Conservation (phyloP, 768 basidiomycete species). For the Phanerochaete sordida region DNA sequence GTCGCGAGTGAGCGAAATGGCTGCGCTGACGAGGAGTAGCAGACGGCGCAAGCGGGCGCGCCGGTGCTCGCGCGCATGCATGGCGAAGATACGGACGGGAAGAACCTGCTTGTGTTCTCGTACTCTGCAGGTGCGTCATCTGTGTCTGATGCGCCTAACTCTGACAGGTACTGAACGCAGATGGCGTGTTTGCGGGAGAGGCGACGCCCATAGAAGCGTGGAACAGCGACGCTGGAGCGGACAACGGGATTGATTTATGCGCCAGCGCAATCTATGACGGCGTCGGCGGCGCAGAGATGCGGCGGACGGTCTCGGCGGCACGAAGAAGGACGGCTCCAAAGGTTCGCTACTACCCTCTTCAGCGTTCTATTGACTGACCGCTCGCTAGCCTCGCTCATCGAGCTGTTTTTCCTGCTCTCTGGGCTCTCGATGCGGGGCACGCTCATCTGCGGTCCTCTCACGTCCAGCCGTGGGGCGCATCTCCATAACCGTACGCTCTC, state of each 20-base stretch:
- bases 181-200: neutral
- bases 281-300: too few species aligned
- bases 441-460: conserved; percentile 50
- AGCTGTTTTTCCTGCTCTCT: neutral
- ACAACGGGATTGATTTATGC: too few species aligned
- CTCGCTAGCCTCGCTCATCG: neutral
- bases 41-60: conserved; percentile 27
- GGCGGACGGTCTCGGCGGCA: too few species aligned
- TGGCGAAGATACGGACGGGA: conserved; percentile 5
- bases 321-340: too few species aligned
- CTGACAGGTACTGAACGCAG: neutral
- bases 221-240: conserved; percentile 8
- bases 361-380: conserved; percentile 27
- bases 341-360: too few species aligned
- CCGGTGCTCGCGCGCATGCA: neutral
- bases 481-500: conserved; percentile 36
- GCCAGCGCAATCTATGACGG: too few species aligned
- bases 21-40: conserved; percentile 35
- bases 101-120: conserved; percentile 41
- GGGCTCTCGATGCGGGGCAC: conserved; percentile 37
- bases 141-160: conserved; percentile 28
- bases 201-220: too few species aligned
- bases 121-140: conserved; percentile 49
- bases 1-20: conserved; percentile 21
- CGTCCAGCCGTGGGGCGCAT: conserved; percentile 52